phyloP scores from a whole-genome alignment of 805 yeast species.

The Yarrowia sp. region DNA sequence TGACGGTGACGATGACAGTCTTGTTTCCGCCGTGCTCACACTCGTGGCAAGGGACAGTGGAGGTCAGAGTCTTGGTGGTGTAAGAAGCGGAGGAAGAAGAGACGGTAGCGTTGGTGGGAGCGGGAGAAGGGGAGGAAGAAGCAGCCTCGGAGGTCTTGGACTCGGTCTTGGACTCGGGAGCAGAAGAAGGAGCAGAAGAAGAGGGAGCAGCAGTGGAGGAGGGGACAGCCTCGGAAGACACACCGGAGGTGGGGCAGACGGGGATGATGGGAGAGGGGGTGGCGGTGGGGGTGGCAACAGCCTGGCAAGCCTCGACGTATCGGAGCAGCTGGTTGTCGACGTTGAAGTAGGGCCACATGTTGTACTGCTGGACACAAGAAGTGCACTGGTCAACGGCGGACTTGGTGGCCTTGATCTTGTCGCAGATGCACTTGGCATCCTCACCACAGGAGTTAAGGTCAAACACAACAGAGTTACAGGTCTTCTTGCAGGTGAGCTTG shows the following conservation, averaged over 20 bases:
- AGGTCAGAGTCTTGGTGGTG: conserved; percentile 29
- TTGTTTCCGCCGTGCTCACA: conserved; percentile 30
- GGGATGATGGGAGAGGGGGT: conserved; percentile 74
- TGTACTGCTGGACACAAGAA: conserved; percentile 23
- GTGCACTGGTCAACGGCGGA: conserved; percentile 21
- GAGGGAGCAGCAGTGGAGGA: conserved; percentile 82
- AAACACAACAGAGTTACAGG: background rate
- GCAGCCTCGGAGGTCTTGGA: conserved; percentile 56
- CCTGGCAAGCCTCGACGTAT: conserved; percentile 20
- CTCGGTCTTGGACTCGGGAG: conserved; percentile 36
- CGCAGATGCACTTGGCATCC: conserved; percentile 20
- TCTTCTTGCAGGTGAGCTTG: conserved; percentile 25
- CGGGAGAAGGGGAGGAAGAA: conserved; percentile 26
- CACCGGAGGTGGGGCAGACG: conserved; percentile 61
- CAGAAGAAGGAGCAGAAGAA: conserved; percentile 44
- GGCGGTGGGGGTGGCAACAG: conserved; percentile 65
- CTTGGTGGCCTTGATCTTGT: conserved; percentile 9
- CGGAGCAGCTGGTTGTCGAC: conserved; percentile 15
- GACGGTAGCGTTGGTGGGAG: conserved; percentile 22
- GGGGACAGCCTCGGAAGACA: conserved; percentile 65
- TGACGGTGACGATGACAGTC: conserved; percentile 25
- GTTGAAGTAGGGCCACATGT: conserved; percentile 22
- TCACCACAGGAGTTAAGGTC: conserved; percentile 3
- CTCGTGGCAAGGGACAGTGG: conserved; percentile 32
- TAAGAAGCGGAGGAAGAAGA: conserved; percentile 10